Evolutionary conservation across 305 asterid species (phyloP).

Genomic region (Rubia occidens): DNA sequence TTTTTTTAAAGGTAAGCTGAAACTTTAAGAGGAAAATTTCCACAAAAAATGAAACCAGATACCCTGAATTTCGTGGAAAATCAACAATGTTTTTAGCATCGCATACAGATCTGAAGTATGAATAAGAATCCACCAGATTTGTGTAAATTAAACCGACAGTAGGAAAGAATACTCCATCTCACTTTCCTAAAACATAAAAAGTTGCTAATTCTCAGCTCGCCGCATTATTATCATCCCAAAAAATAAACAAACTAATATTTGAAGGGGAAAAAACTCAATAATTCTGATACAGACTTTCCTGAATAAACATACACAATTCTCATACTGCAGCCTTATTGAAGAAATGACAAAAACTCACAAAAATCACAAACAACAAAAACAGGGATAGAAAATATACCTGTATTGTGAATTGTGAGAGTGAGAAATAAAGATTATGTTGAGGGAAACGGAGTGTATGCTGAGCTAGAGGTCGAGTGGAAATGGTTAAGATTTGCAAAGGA

Average conservation of each 20-base stretch:
- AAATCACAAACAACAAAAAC: neutral
- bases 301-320: neutral
- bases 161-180: neutral
- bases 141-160: neutral
- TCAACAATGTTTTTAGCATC: neutral
- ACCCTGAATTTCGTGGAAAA: neutral
- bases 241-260: neutral
- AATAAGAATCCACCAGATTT: neutral
- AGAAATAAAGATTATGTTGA: neutral
- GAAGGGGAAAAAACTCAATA: neutral
- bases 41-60: neutral
- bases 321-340: neutral
- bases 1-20: no score
- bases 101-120: neutral
- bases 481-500: constrained; percentile 7
- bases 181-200: neutral
- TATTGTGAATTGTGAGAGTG: neutral
- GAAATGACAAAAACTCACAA: neutral
- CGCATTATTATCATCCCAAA: neutral
- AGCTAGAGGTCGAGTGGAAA: neutral
- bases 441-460: neutral
- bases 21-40: neutral
- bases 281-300: neutral
- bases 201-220: neutral
- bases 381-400: neutral